Evolutionary conservation across 2,329 filamentous ascomycete species (phyloP).

Genomic region (Leptodontidium sp.): DNA sequence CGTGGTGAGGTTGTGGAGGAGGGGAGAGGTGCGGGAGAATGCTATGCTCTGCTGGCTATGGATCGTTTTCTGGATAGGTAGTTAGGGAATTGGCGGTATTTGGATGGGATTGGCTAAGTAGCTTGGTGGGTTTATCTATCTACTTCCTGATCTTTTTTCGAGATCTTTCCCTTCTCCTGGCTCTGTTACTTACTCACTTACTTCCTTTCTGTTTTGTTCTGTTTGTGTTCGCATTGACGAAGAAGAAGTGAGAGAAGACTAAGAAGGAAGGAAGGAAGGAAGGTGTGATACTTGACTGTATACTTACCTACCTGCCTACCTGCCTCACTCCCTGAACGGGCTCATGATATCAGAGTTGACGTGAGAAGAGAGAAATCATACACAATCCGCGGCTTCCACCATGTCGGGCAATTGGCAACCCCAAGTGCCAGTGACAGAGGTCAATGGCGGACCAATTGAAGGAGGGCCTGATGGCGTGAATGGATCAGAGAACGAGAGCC

Average conservation of each 20-base stretch:
- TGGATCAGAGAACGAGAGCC: conserved; percentile 37
- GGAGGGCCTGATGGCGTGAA: conserved; percentile 39
- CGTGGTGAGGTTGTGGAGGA: background rate
- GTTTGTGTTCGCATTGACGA: no score
- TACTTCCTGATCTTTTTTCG: background rate
- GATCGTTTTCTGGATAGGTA: no score
- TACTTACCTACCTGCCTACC: background rate
- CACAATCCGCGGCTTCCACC: background rate
- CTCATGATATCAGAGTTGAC: background rate
- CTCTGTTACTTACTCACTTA: background rate
- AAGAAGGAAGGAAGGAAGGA: conserved; percentile 9
- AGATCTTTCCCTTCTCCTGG: background rate
- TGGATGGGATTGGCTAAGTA: background rate
- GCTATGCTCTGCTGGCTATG: background rate
- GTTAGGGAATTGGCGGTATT: conserved; percentile 3
- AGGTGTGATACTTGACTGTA: conserved; percentile 5
- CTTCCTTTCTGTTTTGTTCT: background rate
- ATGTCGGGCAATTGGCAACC: conserved; percentile 45
- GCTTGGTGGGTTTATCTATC: conserved; percentile 9
- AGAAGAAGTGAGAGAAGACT: background rate
- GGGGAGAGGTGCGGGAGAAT: background rate
- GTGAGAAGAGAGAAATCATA: background rate
- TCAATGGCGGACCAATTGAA: conserved; percentile 37
- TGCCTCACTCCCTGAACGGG: background rate
- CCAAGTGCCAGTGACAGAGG: conserved; percentile 38